A percentile compares a stretch with the other conserved stretches of the same genome.
Evolutionary conservation across 345 rosid species (phyloP).

Genomic region (Ceriops zippeliana): DNA sequence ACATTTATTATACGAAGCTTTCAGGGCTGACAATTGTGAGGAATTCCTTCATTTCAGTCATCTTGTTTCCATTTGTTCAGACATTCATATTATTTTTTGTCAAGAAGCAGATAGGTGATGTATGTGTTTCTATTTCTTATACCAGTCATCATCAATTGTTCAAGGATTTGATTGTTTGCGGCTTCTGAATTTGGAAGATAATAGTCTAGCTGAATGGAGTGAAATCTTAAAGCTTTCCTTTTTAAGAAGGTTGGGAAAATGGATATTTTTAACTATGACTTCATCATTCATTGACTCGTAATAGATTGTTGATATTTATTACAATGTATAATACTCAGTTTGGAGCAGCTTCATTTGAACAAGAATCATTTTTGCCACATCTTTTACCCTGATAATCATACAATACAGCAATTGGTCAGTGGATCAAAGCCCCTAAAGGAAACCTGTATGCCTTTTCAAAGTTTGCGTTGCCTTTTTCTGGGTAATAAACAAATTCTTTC

Average conservation of each 20-base stretch:
- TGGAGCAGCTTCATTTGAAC: slow-evolving; percentile 83
- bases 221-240: slow-evolving; percentile 73
- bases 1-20: no score
- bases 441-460: slow-evolving; percentile 55
- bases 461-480: slow-evolving; percentile 69
- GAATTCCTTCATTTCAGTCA: no score
- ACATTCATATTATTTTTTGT: no score
- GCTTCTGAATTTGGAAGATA: slow-evolving; percentile 86
- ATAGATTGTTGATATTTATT: slow-evolving; percentile 4
- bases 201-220: slow-evolving; percentile 71
- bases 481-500: slow-evolving; percentile 40
- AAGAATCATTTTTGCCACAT: slow-evolving; percentile 63
- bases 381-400: slow-evolving; percentile 42
- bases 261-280: neutral
- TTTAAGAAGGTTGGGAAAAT: slow-evolving; percentile 58
- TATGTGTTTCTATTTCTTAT: no score
- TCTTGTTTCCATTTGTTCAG: no score
- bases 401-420: slow-evolving; percentile 20
- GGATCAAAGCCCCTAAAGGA: slow-evolving; percentile 31
- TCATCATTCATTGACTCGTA: neutral
- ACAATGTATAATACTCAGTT: slow-evolving; percentile 39
- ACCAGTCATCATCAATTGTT: slow-evolving; percentile 31
- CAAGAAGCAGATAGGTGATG: no score
- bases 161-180: slow-evolving; percentile 62
- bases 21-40: no score